Evolutionary conservation across 352 stramenopile genomes (phyloP), one percentile per base, ranked within the genome.

Genomic region (Phytophthora uliginosa): DNA sequence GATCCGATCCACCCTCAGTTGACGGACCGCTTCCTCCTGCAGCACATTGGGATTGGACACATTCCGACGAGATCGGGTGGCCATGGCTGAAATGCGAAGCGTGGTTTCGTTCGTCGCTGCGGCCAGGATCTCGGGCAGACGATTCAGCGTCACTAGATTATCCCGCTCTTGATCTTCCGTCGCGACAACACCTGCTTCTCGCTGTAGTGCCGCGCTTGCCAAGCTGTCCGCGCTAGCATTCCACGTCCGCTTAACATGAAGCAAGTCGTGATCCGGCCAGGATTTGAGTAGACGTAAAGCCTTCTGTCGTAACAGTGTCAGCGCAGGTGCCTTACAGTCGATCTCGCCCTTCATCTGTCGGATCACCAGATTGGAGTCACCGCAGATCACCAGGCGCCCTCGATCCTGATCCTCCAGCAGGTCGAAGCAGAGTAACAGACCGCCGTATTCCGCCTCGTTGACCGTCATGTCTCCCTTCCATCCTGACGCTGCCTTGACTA

Each of bases 401-500:
- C 45, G 47, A 9, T 2, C 6, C 26, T 7, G n/a, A n/a, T n/a
- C n/a, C n/a, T 55, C 24, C n/a, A 66, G 8, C 20, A 53, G 8
- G 12, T 26, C 4, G 10, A 26, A 53, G 7, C 34, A 50, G 12
- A 62, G 38, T 0, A 71, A n/a, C 3, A 71, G 18, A 2, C 65
- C 66, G 0, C 38, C 17, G n/a, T 80, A 77, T 28, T 80, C 64
- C 0, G 50, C 56, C 17, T 80, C 73, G n/a, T 80, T 80, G 0
- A 79, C 67, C 0, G 73, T 71, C 10, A 63, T 4, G 15, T 59
- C 61, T 3, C 34, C 9, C 0, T 4, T n/a, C 26, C 60, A 73
- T 0, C 20, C 36, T 0, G 63, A 71, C 5, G 28, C 22, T 2
- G 64, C 54, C 0, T 45, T 33, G 1, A 63, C 6, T 1, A 74